phyloP scores from a whole-genome alignment of 2,329 filamentous ascomycete species.

The Ceratocystis smalleyi region DNA sequence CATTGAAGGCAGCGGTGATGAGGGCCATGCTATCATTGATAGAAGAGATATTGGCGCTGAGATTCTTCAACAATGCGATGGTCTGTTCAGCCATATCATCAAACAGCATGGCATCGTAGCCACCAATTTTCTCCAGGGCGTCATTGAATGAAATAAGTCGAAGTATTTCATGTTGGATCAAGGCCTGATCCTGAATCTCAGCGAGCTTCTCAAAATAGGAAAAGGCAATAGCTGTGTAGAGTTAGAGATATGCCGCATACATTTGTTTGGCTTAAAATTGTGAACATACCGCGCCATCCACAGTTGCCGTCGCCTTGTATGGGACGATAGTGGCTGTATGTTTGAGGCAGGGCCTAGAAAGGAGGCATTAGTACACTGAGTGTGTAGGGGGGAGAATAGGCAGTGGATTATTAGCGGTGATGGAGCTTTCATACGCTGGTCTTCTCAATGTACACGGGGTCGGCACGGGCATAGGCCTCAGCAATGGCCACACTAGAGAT shows the following conservation, averaged over 20 bases:
- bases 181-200: conserved; percentile 45
- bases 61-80: conserved; percentile 48
- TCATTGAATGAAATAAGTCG: conserved; percentile 58
- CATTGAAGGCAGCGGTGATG: conserved; percentile 59
- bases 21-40: conserved; percentile 30
- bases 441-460: conserved; percentile 72
- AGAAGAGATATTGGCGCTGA: conserved; percentile 29
- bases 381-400: background rate
- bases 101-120: conserved; percentile 53
- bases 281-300: conserved; percentile 79
- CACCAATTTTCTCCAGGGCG: conserved; percentile 55
- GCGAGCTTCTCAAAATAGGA: conserved; percentile 81
- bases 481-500: conserved; percentile 63
- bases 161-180: conserved; percentile 53
- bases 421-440: conserved; percentile 48
- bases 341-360: conserved; percentile 58
- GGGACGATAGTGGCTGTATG: conserved; percentile 74
- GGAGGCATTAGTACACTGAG: background rate
- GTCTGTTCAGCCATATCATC: conserved; percentile 75
- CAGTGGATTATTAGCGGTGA: background rate
- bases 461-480: conserved; percentile 75
- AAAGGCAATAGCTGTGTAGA: conserved; percentile 63
- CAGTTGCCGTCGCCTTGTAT: conserved; percentile 90
- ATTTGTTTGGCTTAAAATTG: conserved; percentile 7
- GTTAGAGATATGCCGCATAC: background rate